phyloP scores from a whole-genome alignment of 768 basidiomycete species.

The Panaeolus papilionaceus region DNA sequence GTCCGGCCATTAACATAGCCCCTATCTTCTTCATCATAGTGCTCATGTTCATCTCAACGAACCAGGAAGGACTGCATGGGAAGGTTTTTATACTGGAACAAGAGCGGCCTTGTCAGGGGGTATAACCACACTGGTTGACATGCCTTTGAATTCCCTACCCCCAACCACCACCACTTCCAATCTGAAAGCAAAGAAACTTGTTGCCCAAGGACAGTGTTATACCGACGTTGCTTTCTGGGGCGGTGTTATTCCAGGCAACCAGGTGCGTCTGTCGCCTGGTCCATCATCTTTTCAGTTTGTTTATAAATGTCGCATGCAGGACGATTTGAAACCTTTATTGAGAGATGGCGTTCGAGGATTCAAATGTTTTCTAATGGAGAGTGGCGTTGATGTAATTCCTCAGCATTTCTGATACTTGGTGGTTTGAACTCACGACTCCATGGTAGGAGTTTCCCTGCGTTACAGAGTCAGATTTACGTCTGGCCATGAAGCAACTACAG shows the following conservation, averaged over 20 bases:
- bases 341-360: constrained; percentile 90
- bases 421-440: constrained; percentile 18
- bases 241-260: constrained; percentile 91
- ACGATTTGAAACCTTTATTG: constrained; percentile 77
- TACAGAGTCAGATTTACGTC: constrained; percentile 64
- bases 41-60: constrained; percentile 95
- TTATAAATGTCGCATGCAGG: constrained; percentile 42
- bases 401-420: neutral
- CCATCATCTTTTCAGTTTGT: constrained; percentile 2
- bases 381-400: constrained; percentile 83
- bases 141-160: constrained; percentile 98
- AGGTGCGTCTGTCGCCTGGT: constrained; percentile 48
- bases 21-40: constrained; percentile 42
- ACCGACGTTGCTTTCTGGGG: constrained; percentile 94
- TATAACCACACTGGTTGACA: constrained; percentile 95
- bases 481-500: constrained; percentile 78
- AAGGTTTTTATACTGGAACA: constrained; percentile 93
- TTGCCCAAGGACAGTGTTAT: constrained; percentile 76
- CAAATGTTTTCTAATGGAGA: constrained; percentile 96
- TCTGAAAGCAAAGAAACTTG: constrained; percentile 71
- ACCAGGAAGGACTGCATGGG: constrained; percentile 93
- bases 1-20: constrained; percentile 16
- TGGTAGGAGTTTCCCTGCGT: constrained; percentile 94
- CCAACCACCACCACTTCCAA: constrained; percentile 89
- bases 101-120: constrained; percentile 91